A percentile compares a stretch with the other conserved stretches of the same genome.
phyloP scores from a whole-genome alignment of 202 grass and related monocot genomes.

The Musa balbisiana region DNA sequence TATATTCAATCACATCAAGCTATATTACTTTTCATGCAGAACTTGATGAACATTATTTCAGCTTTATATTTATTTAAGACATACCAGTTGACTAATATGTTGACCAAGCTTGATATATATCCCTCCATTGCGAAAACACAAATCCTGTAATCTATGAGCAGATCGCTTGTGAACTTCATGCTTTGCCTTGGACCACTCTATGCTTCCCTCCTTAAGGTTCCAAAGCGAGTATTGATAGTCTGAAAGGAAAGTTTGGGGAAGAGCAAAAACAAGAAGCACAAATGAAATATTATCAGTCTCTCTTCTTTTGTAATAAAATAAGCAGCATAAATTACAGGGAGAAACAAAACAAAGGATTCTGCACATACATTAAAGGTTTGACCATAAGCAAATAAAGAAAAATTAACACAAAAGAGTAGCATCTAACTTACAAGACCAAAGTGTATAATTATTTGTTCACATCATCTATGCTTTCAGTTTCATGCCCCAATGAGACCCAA shows the following conservation, averaged over 20 bases:
- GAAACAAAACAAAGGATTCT: neutral
- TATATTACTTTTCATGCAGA: neutral
- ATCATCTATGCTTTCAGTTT: too few species aligned
- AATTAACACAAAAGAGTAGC: too few species aligned
- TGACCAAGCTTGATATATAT: slow-evolving; percentile 99
- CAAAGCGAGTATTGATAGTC: slow-evolving; percentile 80
- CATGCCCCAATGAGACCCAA: too few species aligned
- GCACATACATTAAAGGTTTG: too few species aligned
- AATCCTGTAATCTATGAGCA: slow-evolving; percentile 71
- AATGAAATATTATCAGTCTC: neutral
- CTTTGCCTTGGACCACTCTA: slow-evolving; percentile 40
- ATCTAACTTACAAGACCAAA: too few species aligned
- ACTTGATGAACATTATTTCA: neutral
- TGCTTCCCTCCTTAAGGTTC: slow-evolving; percentile 51
- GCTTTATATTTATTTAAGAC: neutral
- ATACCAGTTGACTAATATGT: slow-evolving; percentile 83
- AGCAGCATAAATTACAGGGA: neutral
- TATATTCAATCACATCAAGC: too few species aligned
- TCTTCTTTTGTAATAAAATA: neutral
- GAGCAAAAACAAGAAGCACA: neutral
- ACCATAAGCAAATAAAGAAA: too few species aligned
- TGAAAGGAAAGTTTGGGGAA: slow-evolving; percentile 7
- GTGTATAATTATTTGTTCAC: too few species aligned
- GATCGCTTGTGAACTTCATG: slow-evolving; percentile 64
- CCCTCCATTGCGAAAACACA: slow-evolving; percentile 92